phyloP scores from a whole-genome alignment of 2,329 filamentous ascomycete genomes.

The Diaporthe longicolla region DNA sequence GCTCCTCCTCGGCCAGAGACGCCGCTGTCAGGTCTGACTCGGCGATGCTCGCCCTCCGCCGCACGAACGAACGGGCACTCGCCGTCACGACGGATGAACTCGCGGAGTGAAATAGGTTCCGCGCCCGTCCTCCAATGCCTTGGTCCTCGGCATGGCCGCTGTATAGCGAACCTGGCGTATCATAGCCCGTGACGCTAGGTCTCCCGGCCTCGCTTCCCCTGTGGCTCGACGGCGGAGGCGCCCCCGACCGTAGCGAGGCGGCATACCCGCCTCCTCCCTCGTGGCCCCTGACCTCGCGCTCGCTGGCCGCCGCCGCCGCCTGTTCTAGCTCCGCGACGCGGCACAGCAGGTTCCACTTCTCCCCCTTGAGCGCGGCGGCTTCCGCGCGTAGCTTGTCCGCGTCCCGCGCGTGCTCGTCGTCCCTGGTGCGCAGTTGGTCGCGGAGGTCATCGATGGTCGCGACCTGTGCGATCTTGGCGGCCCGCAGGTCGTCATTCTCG shows the following conservation, averaged over 20 bases:
- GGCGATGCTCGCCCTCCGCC: neutral
- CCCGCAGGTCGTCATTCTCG: constrained; percentile 13
- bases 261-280: neutral
- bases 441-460: constrained; percentile 28
- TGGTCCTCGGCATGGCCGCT: neutral
- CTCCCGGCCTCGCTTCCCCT: neutral
- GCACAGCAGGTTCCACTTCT: constrained; percentile 36
- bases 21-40: constrained; percentile 1
- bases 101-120: neutral
- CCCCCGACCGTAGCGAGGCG: neutral
- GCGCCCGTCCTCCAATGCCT: neutral
- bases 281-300: no score
- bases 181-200: neutral
- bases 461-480: constrained; percentile 24
- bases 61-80: neutral
- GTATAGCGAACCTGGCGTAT: neutral
- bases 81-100: neutral
- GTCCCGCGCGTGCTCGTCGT: constrained; percentile 23
- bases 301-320: neutral
- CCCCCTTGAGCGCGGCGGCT: constrained; percentile 27
- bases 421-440: constrained; percentile 25
- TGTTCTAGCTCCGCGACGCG: constrained; percentile 36
- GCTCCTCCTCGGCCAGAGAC: constrained; percentile 22
- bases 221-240: neutral
- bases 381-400: constrained; percentile 35